Evolutionary conservation across 768 basidiomycete genomes (phyloP).

Genomic region (Termitomyces sp.): DNA sequence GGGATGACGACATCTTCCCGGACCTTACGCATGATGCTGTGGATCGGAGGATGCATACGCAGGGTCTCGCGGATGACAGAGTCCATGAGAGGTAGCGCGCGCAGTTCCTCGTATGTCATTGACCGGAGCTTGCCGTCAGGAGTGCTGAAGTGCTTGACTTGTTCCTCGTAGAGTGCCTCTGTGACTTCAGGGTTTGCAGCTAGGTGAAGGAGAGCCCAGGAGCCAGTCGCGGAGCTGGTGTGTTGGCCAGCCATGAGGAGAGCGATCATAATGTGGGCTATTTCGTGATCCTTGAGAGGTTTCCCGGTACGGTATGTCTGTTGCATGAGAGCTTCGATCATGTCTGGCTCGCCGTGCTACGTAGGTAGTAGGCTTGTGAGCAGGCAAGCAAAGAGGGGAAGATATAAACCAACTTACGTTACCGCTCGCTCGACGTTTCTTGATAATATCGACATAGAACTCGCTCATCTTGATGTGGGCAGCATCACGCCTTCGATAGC

Average conservation of each 20-base stretch:
- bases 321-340: constrained; percentile 83
- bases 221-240: constrained; percentile 87
- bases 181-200: constrained; percentile 69
- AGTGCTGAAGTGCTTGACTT: constrained; percentile 72
- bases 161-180: constrained; percentile 87
- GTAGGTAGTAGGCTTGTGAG: not conserved
- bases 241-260: constrained; percentile 99
- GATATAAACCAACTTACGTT: constrained; percentile 28
- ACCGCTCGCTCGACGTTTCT: constrained; percentile 54
- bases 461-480: constrained; percentile 92
- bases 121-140: constrained; percentile 76
- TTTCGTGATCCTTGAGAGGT: constrained; percentile 77
- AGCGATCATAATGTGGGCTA: constrained; percentile 98
- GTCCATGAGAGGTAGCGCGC: constrained; percentile 77
- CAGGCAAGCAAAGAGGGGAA: not conserved
- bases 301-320: constrained; percentile 83
- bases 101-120: constrained; percentile 83
- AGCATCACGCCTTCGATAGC: constrained; percentile 81
- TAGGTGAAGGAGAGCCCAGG: constrained; percentile 87
- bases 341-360: constrained; percentile 68
- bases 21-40: constrained; percentile 92
- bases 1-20: constrained; percentile 83
- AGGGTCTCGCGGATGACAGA: constrained; percentile 91
- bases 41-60: constrained; percentile 91
- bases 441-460: constrained; percentile 87